Percentiles rank a stretch among this genome's conserved stretches.
phyloP scores from a whole-genome alignment of 2,329 filamentous ascomycete species.

The Ophiostoma sp. region DNA sequence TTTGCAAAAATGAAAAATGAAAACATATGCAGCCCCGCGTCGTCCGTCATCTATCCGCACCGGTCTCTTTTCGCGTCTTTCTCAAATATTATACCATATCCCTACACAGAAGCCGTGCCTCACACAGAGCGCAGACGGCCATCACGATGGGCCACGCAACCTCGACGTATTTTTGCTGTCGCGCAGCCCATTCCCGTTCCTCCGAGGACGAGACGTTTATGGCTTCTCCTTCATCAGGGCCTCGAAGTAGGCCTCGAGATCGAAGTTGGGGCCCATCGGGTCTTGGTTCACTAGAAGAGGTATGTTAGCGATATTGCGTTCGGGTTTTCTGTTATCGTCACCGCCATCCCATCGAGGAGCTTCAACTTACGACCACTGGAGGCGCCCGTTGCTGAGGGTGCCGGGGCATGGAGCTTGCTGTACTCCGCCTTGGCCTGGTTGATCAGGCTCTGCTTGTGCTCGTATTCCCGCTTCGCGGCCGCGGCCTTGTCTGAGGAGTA shows the following conservation, averaged over 20 bases:
- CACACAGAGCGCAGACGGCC: slow-evolving; percentile 14
- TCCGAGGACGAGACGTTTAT: slow-evolving; percentile 37
- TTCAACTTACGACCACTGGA: slow-evolving; percentile 37
- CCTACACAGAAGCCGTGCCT: slow-evolving; percentile 17
- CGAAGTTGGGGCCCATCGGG: slow-evolving; percentile 84
- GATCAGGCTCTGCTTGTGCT: slow-evolving; percentile 90
- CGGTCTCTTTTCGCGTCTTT: background rate
- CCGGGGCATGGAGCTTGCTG: slow-evolving; percentile 67
- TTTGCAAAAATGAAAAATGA: slow-evolving; percentile 9
- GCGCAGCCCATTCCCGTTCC: slow-evolving; percentile 10
- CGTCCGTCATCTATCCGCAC: background rate
- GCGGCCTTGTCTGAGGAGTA: slow-evolving; percentile 68
- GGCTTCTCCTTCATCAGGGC: slow-evolving; percentile 58
- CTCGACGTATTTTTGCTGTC: background rate
- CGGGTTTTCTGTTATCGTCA: background rate
- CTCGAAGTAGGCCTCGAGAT: slow-evolving; percentile 82
- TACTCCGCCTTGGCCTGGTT: slow-evolving; percentile 89
- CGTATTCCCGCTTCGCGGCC: slow-evolving; percentile 77
- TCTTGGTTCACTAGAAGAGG: slow-evolving; percentile 46
- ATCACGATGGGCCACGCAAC: background rate
- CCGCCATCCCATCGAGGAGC: background rate
- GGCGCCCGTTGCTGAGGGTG: slow-evolving; percentile 37
- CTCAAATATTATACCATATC: slow-evolving; percentile 21
- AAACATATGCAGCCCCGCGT: slow-evolving; percentile 5
- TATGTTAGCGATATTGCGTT: slow-evolving; percentile 9